Evolutionary conservation across 2,329 filamentous ascomycete genomes (phyloP).

Genomic region (Alternaria ventricosa): DNA sequence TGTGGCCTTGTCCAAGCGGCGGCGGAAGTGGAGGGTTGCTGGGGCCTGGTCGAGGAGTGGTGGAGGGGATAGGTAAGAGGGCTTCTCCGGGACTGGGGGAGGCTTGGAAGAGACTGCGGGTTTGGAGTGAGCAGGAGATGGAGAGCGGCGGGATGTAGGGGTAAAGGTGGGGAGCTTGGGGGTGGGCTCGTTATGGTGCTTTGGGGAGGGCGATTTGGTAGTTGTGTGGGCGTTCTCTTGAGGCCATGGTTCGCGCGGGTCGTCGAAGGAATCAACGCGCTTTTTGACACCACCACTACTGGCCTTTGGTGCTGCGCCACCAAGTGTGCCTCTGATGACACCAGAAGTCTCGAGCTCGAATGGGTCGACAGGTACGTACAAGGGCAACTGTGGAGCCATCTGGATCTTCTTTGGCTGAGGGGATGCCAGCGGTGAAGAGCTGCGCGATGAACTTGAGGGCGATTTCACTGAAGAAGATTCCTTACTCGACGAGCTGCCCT

Average conservation of each 20-base stretch:
- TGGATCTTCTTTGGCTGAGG: constrained; percentile 21
- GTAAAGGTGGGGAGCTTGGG: constrained; percentile 23
- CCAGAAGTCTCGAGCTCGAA: constrained; percentile 20
- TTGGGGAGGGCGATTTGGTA: constrained; percentile 9
- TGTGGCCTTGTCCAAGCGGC: constrained; percentile 45
- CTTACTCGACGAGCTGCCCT: constrained; percentile 30
- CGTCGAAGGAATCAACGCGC: constrained; percentile 32
- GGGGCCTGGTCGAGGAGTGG: constrained; percentile 8
- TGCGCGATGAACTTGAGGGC: constrained; percentile 23
- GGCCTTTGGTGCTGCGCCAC: constrained; percentile 9
- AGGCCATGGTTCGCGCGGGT: constrained; percentile 32
- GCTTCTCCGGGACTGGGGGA: constrained; percentile 6
- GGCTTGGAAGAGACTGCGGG: constrained; percentile 7
- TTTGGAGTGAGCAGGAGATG: constrained; percentile 6
- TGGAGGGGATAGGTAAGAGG: constrained; percentile 11
- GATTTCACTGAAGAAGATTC: constrained; percentile 31
- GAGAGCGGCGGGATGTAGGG: constrained; percentile 14
- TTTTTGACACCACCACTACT: constrained; percentile 14
- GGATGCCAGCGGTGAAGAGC: constrained; percentile 31
- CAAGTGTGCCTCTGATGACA: constrained; percentile 17
- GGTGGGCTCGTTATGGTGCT: constrained; percentile 20
- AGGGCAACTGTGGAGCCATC: constrained; percentile 9
- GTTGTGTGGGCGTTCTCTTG: constrained; percentile 17
- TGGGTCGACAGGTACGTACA: constrained; percentile 34
- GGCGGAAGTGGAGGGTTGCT: constrained; percentile 19